A percentile compares a stretch with the other conserved stretches of the same genome.
Evolutionary conservation across 805 yeast genomes (phyloP).

Genomic region (Metschnikowia arizonensis): DNA sequence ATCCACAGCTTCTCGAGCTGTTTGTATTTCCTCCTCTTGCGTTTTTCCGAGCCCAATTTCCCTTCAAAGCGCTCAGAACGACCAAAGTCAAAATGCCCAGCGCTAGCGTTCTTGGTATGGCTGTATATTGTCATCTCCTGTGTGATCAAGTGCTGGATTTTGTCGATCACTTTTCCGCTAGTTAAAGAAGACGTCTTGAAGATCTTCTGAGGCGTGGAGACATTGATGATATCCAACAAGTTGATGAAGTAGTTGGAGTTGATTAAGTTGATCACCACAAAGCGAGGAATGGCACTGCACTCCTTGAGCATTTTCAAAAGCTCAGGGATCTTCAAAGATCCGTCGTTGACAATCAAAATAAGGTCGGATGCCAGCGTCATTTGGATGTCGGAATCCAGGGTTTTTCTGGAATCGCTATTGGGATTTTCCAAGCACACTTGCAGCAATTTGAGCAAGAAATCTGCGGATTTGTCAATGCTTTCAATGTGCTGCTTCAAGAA

Average conservation of each 20-base stretch:
- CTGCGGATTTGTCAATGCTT: neutral
- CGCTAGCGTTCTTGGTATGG: neutral
- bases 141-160: conserved; percentile 28
- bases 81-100: too few relatives aligned
- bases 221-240: conserved; percentile 34
- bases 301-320: conserved; percentile 17
- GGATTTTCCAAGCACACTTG: conserved; percentile 1
- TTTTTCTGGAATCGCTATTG: neutral
- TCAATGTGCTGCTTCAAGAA: conserved; percentile 10
- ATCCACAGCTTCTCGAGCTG: conserved; percentile 8
- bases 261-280: conserved; percentile 37
- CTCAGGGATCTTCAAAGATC: conserved; percentile 29
- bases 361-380: conserved; percentile 25
- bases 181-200: conserved; percentile 37
- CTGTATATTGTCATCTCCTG: conserved; percentile 17
- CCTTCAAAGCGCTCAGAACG: too few relatives aligned
- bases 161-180: conserved; percentile 22
- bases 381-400: conserved; percentile 16
- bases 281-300: conserved; percentile 19
- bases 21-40: conserved; percentile 9
- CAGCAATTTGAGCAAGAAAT: neutral
- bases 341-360: conserved; percentile 37
- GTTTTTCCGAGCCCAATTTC: neutral
- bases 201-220: conserved; percentile 33
- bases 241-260: conserved; percentile 39